Evolutionary conservation across 2,329 filamentous ascomycete genomes (phyloP), one percentile per base, ranked within the genome.

Genomic region (Xylariales sp.): DNA sequence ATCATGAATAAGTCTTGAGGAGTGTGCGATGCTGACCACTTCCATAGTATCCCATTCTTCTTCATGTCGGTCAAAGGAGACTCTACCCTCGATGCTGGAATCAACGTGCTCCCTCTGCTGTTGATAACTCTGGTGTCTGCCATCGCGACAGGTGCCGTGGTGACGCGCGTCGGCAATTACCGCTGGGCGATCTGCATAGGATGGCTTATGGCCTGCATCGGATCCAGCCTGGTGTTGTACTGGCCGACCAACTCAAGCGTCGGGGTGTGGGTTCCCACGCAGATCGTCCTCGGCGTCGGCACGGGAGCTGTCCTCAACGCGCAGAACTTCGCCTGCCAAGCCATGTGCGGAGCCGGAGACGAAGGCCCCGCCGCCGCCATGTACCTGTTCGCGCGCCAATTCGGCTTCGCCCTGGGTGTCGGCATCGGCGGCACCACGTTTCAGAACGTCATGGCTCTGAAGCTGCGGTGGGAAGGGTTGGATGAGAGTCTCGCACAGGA

Each of bases 261-360:
- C 2, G 42, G 47, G 0, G 46, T 59, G 15, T 67, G 62, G 61
- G 56, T 59, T 3, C 46, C 57, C 17, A 54, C 60, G n/a, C 54
- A 60, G 17, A 42, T 63, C 10, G 32, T 67, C 28, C 45, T 58
- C n/a, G 62, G 63, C 13, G 33, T 62, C 14, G 60, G 62, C 19
- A 50, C 61, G 30, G 64, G 63, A 29, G 55, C 60, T 39, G 49
- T 63, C 13, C 57, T 67, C 32, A 66, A 60, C 19, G 59, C 60
- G 18, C 57, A 65, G 48, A 61, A 58, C 38, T 60, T 65, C 32
- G 62, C 61, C 15, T 53, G 61, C 24, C 63, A 66, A 45, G 62
- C 62, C 6, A 55, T 61, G 37, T 61, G 57, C 23, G n/a, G 23
- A 25, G n/a, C 23, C n/a, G 23, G 23, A 8, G 23, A 25, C 8